Base-by-base conservation (phyloP, 2,329 filamentous ascomycete genomes). In the Neurospora sp. region DNA sequence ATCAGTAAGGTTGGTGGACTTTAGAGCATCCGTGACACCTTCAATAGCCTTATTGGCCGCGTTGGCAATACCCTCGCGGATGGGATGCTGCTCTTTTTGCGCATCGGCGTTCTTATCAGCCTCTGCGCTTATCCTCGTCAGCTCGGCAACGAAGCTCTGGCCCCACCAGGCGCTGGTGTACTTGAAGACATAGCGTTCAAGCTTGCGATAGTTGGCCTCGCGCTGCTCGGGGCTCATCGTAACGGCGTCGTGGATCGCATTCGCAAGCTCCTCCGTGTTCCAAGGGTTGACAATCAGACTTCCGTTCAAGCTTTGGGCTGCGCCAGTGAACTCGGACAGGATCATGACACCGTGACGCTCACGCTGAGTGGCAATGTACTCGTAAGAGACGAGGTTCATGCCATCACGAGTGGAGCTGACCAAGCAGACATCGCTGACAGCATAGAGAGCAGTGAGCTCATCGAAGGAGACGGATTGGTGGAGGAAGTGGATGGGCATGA, bases 141-240 rank as follows among this genome's bases (percentile, higher is more conserved):
- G 86, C 80, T 97, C 95, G 12, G 88, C 87, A 67, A 97, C 93
- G 78, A 98, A 98, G 74, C 91, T 94, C 79, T 94, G 88, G 36
- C 95, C 95, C 95, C 95, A 98, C 90, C 96, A 97, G 10, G 94
- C 92, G 79, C 92, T 96, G 1, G 96, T 99, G 82, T 97, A 98
- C 83, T 97, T 97, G 82, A 94, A 95, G 71, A 98, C 93, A 78
- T 98, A 98, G 81, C 92, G 92, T 78, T 96, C 92, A 71, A 99
- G 85, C 81, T 97, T 97, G 78, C 91, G 88, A 82, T 92, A 97
- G 81, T 97, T 97, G 70, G 90, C 84, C 71, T 90, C 89, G 68
- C 93, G 89, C 82, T 96, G 91, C 80, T 97, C 94, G 19, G 93
- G 89, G 68, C 91, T 91, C 93, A 98, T 97, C 69, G 94, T 97